phyloP scores from a whole-genome alignment of 371 early-diverging fungal species.

The Lichtheimia ramosa region DNA sequence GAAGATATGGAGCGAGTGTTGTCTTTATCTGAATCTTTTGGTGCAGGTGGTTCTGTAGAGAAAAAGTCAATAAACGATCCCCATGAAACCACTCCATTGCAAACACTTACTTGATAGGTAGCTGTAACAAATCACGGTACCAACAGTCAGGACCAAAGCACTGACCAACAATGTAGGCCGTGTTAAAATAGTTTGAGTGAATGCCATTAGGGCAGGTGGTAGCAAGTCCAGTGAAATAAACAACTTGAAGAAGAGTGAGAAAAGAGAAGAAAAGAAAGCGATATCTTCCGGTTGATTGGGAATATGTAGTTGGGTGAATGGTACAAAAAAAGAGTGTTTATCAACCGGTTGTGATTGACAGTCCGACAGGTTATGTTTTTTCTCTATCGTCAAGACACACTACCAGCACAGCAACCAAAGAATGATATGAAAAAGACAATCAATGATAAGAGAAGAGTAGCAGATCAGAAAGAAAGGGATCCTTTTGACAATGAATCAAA shows the following conservation, averaged over 20 bases:
- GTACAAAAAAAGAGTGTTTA: no score
- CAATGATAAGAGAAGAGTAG: no score
- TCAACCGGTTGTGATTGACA: no score
- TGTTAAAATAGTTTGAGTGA: conserved; percentile 7
- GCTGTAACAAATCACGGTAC: conserved; percentile 13
- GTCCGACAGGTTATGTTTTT: no score
- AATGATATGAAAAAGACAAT: no score
- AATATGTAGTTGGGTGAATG: no score
- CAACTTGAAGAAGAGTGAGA: neutral
- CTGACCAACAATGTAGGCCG: conserved; percentile 1
- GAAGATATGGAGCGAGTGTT: neutral
- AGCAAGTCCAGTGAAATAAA: conserved; percentile 1
- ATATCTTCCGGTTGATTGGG: no score
- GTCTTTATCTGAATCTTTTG: neutral
- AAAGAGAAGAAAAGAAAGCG: conserved; percentile 6
- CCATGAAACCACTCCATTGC: neutral
- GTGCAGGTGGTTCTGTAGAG: neutral
- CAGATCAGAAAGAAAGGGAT: no score
- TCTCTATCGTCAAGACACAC: no score
- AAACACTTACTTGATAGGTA: conserved; percentile 8
- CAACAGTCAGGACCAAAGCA: conserved; percentile 11
- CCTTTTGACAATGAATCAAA: no score
- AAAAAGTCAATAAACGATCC: neutral
- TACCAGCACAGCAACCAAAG: no score
- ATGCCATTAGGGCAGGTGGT: conserved; percentile 8